phyloP scores from a whole-genome alignment of 2,329 filamentous ascomycete species.

The Stagonosporopsis chrysanthemi region DNA sequence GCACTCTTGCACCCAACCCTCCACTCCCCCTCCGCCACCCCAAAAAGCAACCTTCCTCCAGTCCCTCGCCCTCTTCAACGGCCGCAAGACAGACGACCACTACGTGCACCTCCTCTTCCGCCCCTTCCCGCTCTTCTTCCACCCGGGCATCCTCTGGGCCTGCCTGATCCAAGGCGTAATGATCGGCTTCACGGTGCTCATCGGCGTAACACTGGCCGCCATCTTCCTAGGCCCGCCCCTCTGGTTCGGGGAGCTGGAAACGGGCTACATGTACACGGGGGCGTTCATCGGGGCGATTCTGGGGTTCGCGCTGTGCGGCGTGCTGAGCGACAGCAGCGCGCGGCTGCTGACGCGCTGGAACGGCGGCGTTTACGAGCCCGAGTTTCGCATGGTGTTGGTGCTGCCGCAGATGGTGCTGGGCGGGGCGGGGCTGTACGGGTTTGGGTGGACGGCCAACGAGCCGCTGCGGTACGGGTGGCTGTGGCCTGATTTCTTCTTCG shows the following conservation, averaged over 20 bases:
- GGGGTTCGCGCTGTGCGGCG: constrained; percentile 78
- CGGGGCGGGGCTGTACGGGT: constrained; percentile 81
- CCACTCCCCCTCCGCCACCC: constrained; percentile 49
- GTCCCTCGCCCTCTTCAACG: constrained; percentile 76
- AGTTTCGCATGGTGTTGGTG: constrained; percentile 85
- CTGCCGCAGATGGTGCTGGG: constrained; percentile 82
- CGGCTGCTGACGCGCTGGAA: constrained; percentile 76
- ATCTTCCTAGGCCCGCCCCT: constrained; percentile 84
- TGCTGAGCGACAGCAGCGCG: constrained; percentile 76
- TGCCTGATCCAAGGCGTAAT: constrained; percentile 85
- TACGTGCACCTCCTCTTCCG: constrained; percentile 72
- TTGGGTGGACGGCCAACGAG: constrained; percentile 75
- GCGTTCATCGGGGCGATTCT: constrained; percentile 83
- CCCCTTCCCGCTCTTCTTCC: constrained; percentile 81
- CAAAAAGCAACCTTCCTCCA: constrained; percentile 63
- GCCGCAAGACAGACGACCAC: constrained; percentile 78
- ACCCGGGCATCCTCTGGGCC: constrained; percentile 85
- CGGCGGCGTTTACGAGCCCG: constrained; percentile 85
- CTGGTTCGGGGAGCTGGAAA: constrained; percentile 82
- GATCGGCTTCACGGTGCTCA: constrained; percentile 96
- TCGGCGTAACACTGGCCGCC: constrained; percentile 80
- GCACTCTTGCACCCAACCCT: background rate
- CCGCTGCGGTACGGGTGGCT: constrained; percentile 71
- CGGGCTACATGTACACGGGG: constrained; percentile 80
- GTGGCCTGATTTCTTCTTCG: constrained; percentile 82